Conservation (phyloP, 2,329 filamentous ascomycete species). For the Aspergillus ustus region DNA sequence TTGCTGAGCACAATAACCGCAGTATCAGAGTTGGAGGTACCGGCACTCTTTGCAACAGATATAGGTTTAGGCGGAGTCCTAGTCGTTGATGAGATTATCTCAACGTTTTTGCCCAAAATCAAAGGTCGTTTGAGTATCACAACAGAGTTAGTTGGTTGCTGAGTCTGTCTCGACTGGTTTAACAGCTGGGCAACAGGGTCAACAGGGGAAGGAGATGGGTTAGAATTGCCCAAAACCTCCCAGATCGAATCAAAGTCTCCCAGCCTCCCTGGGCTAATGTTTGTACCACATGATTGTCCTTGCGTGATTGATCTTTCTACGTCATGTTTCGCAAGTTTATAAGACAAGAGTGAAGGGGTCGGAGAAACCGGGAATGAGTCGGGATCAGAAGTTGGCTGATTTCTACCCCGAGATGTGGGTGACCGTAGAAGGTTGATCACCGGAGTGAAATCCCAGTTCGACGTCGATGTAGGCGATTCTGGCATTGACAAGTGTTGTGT, state of each 20-base stretch:
- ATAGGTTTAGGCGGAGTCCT: constrained; percentile 14
- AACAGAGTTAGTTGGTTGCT: constrained; percentile 15
- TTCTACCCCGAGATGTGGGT: constrained; percentile 28
- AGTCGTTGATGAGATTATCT: constrained; percentile 1
- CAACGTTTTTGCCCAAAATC: background rate
- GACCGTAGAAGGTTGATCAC: constrained; percentile 50
- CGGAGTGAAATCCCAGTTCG: constrained; percentile 52
- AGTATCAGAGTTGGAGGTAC: constrained; percentile 5
- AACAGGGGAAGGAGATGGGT: constrained; percentile 16
- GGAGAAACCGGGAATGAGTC: constrained; percentile 14
- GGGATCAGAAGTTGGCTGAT: constrained; percentile 13
- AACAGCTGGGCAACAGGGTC: constrained; percentile 4
- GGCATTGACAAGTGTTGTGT: constrained; percentile 34
- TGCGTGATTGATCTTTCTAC: constrained; percentile 1
- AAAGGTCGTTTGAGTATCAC: constrained; percentile 29
- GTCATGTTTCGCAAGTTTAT: constrained; percentile 17
- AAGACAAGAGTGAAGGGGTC: constrained; percentile 10
- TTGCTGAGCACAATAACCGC: constrained; percentile 1
- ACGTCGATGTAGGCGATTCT: constrained; percentile 29
- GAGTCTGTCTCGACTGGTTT: constrained; percentile 3
- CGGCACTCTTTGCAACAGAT: constrained; percentile 2
- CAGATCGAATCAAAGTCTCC: constrained; percentile 52
- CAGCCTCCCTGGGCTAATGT: constrained; percentile 32
- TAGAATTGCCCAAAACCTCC: constrained; percentile 40
- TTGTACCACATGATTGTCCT: background rate